Base-by-base conservation (phyloP, 2,329 filamentous ascomycete species). In the Aspergillus transmontanensis region DNA sequence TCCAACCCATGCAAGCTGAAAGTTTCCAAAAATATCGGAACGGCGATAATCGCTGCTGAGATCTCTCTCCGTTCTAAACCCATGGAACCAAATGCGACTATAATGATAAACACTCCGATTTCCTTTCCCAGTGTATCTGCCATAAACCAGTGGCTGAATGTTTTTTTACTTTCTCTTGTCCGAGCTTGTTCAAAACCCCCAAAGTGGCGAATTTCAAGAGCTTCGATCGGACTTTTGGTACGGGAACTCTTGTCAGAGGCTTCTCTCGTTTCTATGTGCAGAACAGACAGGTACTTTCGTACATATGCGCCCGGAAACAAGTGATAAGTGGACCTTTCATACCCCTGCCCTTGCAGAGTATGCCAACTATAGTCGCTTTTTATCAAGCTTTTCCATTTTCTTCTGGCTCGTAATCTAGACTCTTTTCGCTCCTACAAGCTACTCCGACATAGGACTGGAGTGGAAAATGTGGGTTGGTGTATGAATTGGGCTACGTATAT, bases 11-110 rank as follows among this genome's bases (percentile, higher is more conserved):
- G 32, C 21, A 55, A 55, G 23, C 21, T 26, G 23, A 26, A 34
- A 19, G 30, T 55, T 55, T 39, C 51, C 30, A 55, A 55, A 55
- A 55, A 36, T 36, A 55, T 55, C 51, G 36, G 26, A 39, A 39
- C 32, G 51, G 51, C 32, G 32, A 55, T 39, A 55, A 55, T 55
- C 51, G n/a, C 51, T 23, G 30, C 32, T 55, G 32, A 55, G 32
- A 55, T 55, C 51, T 55, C 28, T 16, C 26, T 23, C 30, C 12
- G 51, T 39, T 16, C 4, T 19, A 12, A 39, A 55, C 10, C 51
- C 51, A 55, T 55, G 51, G 51, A 55, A 39, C 51, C 51, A 10
- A 34, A 26, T 36, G 28, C 32, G 16, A 36, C 12, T 11, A 55
- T 28, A 23, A 23, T 10, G n/a, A 28, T 36, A 4, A 36, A 36